Percentiles rank a stretch among this genome's conserved stretches.
phyloP scores from a whole-genome alignment of 2,329 filamentous ascomycete genomes.

The Fusarium lateritium region DNA sequence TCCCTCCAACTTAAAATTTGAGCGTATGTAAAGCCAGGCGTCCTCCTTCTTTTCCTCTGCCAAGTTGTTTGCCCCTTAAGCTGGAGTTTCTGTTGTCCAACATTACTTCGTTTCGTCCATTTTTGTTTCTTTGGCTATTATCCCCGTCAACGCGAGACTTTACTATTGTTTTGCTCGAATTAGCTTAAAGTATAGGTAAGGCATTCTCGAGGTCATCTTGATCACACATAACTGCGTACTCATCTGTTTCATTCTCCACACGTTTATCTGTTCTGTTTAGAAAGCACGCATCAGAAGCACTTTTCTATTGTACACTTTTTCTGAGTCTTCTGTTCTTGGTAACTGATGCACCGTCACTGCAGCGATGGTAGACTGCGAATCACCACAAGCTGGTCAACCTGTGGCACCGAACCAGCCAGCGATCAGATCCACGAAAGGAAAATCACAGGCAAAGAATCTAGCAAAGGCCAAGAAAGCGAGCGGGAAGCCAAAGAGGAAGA shows the following conservation, averaged over 20 bases:
- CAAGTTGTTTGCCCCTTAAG: too few relatives aligned
- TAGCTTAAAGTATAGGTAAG: not conserved
- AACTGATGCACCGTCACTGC: not conserved
- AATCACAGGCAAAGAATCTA: not conserved
- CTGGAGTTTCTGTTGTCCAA: not conserved
- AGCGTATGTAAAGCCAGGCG: not conserved
- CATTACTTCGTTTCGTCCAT: not conserved
- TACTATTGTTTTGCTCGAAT: not conserved
- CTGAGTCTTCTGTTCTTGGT: too few relatives aligned
- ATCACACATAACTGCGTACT: not conserved
- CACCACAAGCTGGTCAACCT: not conserved
- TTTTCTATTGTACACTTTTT: too few relatives aligned
- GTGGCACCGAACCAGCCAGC: not conserved
- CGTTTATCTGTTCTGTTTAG: not conserved
- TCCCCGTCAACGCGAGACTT: not conserved
- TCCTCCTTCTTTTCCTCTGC: not conserved
- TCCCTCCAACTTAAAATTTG: not conserved
- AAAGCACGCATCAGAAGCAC: too few relatives aligned
- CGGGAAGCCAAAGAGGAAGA: not conserved
- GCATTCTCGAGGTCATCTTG: not conserved
- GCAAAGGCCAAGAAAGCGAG: not conserved
- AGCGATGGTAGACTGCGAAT: not conserved
- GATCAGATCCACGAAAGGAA: not conserved
- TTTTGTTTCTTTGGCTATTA: not conserved
- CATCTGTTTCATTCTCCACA: not conserved